Conservation (phyloP, 2,329 filamentous ascomycete genomes). For the Aspergillus bombycis region DNA sequence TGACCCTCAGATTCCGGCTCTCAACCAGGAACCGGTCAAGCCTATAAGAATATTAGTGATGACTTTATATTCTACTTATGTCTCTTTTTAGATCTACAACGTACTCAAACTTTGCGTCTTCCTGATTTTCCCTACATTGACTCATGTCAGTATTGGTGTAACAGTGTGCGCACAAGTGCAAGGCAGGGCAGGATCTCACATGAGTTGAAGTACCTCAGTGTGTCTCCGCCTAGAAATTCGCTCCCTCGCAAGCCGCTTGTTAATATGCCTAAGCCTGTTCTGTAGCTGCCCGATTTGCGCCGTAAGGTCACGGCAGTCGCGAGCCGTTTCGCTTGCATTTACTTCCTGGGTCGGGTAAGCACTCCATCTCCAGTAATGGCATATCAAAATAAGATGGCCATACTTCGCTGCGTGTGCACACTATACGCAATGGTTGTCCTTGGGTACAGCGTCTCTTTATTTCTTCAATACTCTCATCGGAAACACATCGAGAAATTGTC, state of each 20-base stretch:
- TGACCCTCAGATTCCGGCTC: conserved; percentile 10
- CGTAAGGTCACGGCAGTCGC: background rate
- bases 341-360: conserved; percentile 8
- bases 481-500: conserved; percentile 21
- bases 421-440: conserved; percentile 18
- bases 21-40: conserved; percentile 7
- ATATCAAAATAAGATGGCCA: background rate
- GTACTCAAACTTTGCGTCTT: background rate
- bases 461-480: conserved; percentile 23
- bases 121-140: background rate
- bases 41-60: background rate
- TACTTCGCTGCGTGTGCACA: conserved; percentile 27
- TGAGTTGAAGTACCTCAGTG: background rate
- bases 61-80: background rate
- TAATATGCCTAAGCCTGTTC: background rate
- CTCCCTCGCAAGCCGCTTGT: background rate
- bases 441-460: conserved; percentile 12
- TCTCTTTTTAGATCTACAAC: background rate
- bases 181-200: background rate
- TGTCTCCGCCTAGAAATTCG: background rate
- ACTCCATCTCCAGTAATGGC: background rate
- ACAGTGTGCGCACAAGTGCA: background rate
- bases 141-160: background rate
- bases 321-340: conserved; percentile 15
- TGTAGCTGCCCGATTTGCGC: conserved; percentile 6